Evolutionary conservation across 2,329 filamentous ascomycete genomes (phyloP).

Genomic region (Ascochyta fabae): DNA sequence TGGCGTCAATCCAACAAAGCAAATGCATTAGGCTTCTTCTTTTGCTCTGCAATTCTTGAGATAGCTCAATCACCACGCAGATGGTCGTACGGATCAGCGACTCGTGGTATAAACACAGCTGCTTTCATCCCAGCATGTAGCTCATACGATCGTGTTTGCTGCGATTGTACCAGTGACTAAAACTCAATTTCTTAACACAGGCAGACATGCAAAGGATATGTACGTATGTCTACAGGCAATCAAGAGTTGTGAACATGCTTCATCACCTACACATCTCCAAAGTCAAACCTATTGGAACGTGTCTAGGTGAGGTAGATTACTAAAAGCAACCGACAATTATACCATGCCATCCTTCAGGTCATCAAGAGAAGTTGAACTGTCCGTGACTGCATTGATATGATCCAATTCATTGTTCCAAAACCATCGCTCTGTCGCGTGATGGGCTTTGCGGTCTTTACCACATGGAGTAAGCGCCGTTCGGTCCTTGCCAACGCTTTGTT

Average conservation of each 20-base stretch:
- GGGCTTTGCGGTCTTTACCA: background rate
- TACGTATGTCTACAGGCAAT: background rate
- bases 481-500: slow-evolving; percentile 19
- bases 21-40: background rate
- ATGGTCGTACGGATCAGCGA: background rate
- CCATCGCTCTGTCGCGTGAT: background rate
- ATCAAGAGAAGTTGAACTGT: no score
- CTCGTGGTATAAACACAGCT: background rate
- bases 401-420: background rate
- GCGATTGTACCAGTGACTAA: background rate
- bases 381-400: background rate
- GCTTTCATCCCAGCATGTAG: background rate
- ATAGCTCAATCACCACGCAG: background rate
- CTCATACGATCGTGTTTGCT: background rate
- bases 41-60: background rate
- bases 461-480: slow-evolving; percentile 18
- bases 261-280: background rate
- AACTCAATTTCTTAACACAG: background rate
- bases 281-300: background rate
- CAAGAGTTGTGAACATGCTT: background rate
- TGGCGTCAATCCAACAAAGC: background rate
- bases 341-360: no score
- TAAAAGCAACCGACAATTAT: no score
- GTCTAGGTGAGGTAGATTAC: background rate
- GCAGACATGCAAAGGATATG: background rate